Evolutionary conservation across 2,329 filamentous ascomycete genomes (phyloP).

Genomic region (Mycosphaerella sp.): DNA sequence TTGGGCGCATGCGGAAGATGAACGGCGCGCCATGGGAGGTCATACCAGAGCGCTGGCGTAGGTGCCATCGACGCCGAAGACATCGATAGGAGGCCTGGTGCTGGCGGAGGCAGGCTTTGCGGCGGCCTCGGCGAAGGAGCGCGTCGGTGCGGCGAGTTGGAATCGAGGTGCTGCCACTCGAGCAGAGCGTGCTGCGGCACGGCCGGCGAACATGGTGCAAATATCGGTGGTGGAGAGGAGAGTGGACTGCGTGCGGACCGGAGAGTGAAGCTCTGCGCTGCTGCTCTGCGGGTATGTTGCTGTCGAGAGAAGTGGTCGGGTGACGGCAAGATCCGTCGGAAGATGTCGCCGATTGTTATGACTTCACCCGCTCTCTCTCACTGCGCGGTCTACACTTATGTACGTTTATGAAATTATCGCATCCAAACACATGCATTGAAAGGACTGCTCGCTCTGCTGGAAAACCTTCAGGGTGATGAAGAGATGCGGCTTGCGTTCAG

Average conservation of each 20-base stretch:
- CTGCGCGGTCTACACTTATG: too few species aligned
- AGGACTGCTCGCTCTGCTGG: too few species aligned
- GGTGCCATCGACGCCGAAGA: slow-evolving; percentile 95
- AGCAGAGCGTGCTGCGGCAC: slow-evolving; percentile 51
- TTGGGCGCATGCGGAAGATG: background rate
- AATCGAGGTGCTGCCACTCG: slow-evolving; percentile 53
- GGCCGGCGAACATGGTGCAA: slow-evolving; percentile 50
- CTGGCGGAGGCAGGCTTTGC: slow-evolving; percentile 50
- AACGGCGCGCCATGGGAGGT: background rate
- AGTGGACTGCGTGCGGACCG: slow-evolving; percentile 4
- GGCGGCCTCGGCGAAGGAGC: slow-evolving; percentile 65
- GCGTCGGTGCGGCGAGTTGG: slow-evolving; percentile 53
- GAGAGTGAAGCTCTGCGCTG: slow-evolving; percentile 4
- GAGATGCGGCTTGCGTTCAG: too few species aligned
- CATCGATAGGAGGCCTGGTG: slow-evolving; percentile 77
- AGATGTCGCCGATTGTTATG: background rate
- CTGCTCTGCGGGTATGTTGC: background rate
- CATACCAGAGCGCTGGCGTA: slow-evolving; percentile 54
- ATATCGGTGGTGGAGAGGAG: slow-evolving; percentile 12
- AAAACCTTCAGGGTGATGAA: too few species aligned
- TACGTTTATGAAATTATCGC: too few species aligned
- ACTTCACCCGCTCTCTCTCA: background rate
- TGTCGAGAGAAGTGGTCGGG: background rate
- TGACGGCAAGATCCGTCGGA: background rate
- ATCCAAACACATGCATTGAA: too few species aligned